Evolutionary conservation across 768 basidiomycete species (phyloP).

Genomic region (Leucocoprinus leucothites): DNA sequence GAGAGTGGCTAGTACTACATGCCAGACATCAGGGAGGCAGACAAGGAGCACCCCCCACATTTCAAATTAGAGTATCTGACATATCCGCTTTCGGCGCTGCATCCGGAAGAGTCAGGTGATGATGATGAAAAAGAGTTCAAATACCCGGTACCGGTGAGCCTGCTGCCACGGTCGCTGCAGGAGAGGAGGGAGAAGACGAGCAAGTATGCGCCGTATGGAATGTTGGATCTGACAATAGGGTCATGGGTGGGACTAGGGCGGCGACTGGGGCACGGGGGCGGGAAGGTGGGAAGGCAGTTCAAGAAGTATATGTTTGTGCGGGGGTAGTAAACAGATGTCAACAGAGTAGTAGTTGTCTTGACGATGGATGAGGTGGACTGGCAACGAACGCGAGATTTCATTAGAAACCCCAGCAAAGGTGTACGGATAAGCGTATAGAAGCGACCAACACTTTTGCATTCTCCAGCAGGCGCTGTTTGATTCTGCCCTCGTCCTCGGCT

Average conservation of each 20-base stretch:
- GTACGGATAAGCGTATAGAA: slow-evolving; percentile 3
- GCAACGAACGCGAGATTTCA: slow-evolving; percentile 28
- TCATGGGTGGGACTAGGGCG: slow-evolving; percentile 71
- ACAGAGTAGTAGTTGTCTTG: slow-evolving; percentile 40
- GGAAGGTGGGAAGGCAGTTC: slow-evolving; percentile 62
- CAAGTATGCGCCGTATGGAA: slow-evolving; percentile 64
- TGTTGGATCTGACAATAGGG: slow-evolving; percentile 76
- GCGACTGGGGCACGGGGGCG: slow-evolving; percentile 49
- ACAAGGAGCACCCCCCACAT: slow-evolving; percentile 47
- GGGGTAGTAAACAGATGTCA: slow-evolving; percentile 32
- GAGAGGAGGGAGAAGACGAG: slow-evolving; percentile 35
- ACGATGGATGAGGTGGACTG: slow-evolving; percentile 35
- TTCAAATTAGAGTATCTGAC: slow-evolving; percentile 83
- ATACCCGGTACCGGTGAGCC: slow-evolving; percentile 55
- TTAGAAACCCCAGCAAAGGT: slow-evolving; percentile 21
- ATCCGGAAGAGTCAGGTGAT: slow-evolving; percentile 27
- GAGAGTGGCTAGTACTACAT: slow-evolving; percentile 57
- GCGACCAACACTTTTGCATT: slow-evolving; percentile 23
- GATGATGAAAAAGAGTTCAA: no score
- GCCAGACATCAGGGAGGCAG: slow-evolving; percentile 48
- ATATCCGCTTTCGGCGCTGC: slow-evolving; percentile 41
- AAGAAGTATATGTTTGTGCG: slow-evolving; percentile 76
- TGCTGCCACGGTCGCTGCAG: slow-evolving; percentile 50
- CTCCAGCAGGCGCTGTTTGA: slow-evolving; percentile 19
- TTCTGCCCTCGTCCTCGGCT: slow-evolving; percentile 42